phyloP scores from a whole-genome alignment of 2,329 filamentous ascomycete genomes.

The Paecilomyces fulvus region DNA sequence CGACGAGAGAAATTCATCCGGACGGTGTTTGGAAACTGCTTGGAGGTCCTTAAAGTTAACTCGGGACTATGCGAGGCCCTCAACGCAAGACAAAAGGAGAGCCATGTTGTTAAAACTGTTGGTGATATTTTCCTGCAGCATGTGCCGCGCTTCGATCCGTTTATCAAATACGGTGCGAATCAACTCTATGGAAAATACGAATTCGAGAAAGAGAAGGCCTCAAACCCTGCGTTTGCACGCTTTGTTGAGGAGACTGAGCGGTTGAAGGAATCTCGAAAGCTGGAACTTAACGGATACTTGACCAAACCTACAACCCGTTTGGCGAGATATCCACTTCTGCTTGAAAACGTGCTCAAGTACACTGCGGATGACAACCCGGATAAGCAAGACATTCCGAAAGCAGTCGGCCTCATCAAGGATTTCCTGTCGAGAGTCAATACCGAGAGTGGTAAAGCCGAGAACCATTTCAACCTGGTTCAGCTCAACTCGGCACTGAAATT shows the following conservation, averaged over 20 bases:
- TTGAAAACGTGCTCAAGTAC: conserved; percentile 87
- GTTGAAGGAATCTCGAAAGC: conserved; percentile 89
- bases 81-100: conserved; percentile 82
- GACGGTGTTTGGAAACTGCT: conserved; percentile 91
- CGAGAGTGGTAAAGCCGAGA: conserved; percentile 94
- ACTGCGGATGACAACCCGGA: conserved; percentile 84
- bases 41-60: conserved; percentile 90
- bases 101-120: conserved; percentile 77
- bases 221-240: conserved; percentile 74
- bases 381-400: conserved; percentile 84
- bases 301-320: conserved; percentile 95
- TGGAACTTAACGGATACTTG: conserved; percentile 94
- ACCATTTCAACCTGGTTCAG: conserved; percentile 89
- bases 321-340: conserved; percentile 81
- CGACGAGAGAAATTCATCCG: conserved; percentile 84
- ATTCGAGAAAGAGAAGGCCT: conserved; percentile 89
- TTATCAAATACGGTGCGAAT: conserved; percentile 92
- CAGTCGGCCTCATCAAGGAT: conserved; percentile 76
- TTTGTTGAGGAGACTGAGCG: conserved; percentile 97
- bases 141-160: conserved; percentile 86
- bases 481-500: conserved; percentile 90
- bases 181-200: conserved; percentile 96
- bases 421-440: conserved; percentile 82
- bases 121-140: conserved; percentile 93
- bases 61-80: conserved; percentile 79